phyloP scores from a whole-genome alignment of 2,329 filamentous ascomycete species.

The Penicillium sumatraense region DNA sequence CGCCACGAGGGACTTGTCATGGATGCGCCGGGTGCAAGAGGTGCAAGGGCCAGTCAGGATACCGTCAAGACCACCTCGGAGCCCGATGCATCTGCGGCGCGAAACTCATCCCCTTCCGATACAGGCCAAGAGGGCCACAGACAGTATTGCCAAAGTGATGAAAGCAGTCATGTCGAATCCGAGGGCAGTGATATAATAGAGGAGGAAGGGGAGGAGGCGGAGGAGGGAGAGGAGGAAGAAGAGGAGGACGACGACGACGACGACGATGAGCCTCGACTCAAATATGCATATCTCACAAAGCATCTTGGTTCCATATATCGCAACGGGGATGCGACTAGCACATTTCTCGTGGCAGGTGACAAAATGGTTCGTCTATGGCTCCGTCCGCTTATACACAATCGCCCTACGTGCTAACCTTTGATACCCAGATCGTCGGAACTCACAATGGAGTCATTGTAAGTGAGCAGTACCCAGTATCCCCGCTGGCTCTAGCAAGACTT shows the following conservation, averaged over 20 bases:
- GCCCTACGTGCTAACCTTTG: conserved; percentile 34
- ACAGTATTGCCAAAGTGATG: conserved; percentile 21
- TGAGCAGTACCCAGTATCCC: conserved; percentile 15
- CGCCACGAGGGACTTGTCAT: conserved; percentile 38
- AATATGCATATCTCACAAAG: conserved; percentile 86
- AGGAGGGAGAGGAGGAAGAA: conserved; percentile 78
- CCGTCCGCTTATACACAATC: background rate
- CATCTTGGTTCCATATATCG: conserved; percentile 81
- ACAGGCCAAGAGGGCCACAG: conserved; percentile 19
- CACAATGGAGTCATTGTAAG: conserved; percentile 95
- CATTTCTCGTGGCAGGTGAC: conserved; percentile 88
- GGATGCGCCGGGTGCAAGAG: conserved; percentile 44
- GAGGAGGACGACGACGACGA: conserved; percentile 95
- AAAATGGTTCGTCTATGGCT: conserved; percentile 73
- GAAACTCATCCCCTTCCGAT: conserved; percentile 22
- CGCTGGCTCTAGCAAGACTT: background rate
- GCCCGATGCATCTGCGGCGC: conserved; percentile 21
- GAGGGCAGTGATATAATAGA: background rate
- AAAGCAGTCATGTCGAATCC: conserved; percentile 29
- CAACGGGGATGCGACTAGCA: conserved; percentile 92
- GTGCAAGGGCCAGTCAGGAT: conserved; percentile 33
- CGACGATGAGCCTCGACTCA: conserved; percentile 91
- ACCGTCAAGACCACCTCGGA: conserved; percentile 24
- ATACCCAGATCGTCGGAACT: conserved; percentile 78
- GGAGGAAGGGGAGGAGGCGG: conserved; percentile 61